Percentiles rank a stretch among this genome's conserved stretches.
Evolutionary conservation across 768 basidiomycete species (phyloP).

Genomic region (Tulasnella sp.): DNA sequence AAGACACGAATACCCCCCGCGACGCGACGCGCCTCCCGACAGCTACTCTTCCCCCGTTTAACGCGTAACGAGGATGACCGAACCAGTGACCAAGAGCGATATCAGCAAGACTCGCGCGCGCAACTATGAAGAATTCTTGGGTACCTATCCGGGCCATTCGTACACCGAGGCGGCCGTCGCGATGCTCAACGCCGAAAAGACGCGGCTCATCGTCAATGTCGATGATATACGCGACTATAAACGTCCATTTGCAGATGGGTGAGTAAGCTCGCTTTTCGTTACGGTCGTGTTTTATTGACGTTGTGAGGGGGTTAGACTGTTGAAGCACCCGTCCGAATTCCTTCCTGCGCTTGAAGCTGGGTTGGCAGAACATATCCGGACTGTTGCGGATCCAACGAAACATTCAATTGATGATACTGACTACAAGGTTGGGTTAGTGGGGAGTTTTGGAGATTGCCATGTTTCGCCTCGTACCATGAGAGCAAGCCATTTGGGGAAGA

Average conservation of each 20-base stretch:
- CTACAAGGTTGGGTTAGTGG: slow-evolving; percentile 83
- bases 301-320: slow-evolving; percentile 38
- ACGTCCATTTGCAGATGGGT: slow-evolving; percentile 66
- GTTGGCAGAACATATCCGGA: slow-evolving; percentile 55
- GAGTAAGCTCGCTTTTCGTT: slow-evolving; percentile 16
- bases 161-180: slow-evolving; percentile 75
- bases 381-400: slow-evolving; percentile 59
- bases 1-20: neutral
- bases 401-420: slow-evolving; percentile 68
- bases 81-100: neutral
- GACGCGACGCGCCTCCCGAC: neutral
- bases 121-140: slow-evolving; percentile 18
- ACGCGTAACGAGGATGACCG: neutral
- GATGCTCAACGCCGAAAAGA: slow-evolving; percentile 70
- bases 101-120: neutral
- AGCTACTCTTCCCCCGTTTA: neutral
- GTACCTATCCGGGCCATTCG: slow-evolving; percentile 36
- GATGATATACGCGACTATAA: slow-evolving; percentile 92
- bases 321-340: slow-evolving; percentile 78
- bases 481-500: slow-evolving; percentile 80
- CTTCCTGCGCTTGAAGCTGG: slow-evolving; percentile 85
- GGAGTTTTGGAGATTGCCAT: slow-evolving; percentile 96
- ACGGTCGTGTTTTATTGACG: neutral
- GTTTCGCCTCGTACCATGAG: slow-evolving; percentile 87
- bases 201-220: slow-evolving; percentile 87